These are phyloP conservation scores for Alternaria arbusti DNA, from an alignment of 2,329 filamentous ascomycete species.

Conservation along the genomic window DNA sequence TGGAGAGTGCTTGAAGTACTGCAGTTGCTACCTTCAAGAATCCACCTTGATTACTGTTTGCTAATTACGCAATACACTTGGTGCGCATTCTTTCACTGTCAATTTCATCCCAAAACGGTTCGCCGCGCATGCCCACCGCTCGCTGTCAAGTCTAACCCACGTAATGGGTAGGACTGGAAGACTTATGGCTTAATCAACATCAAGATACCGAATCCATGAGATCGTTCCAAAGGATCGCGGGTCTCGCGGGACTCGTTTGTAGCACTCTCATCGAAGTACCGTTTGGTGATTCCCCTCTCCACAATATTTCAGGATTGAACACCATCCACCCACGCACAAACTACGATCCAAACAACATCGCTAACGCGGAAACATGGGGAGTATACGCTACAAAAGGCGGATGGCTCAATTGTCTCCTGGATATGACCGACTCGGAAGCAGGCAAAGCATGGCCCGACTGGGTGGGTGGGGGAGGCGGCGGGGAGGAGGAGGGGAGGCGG, in stretches of 20 bases:
- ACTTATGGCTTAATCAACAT: neutral
- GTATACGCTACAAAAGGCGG: too few relatives aligned
- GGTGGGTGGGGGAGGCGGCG: too few relatives aligned
- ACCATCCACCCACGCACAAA: neutral
- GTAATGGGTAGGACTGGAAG: neutral
- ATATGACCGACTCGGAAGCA: too few relatives aligned
- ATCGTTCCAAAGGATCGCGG: neutral
- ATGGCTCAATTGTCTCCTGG: too few relatives aligned
- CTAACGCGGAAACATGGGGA: too few relatives aligned
- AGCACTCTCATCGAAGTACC: neutral
- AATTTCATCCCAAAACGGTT: neutral
- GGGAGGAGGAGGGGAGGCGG: too few relatives aligned
- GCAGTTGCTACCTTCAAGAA: rapidly evolving
- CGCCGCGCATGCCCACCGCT: neutral
- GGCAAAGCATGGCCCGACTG: too few relatives aligned
- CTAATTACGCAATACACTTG: neutral
- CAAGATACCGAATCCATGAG: neutral
- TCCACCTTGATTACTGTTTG: neutral
- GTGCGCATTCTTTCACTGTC: neutral
- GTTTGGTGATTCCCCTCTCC: neutral
- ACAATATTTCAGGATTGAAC: neutral
- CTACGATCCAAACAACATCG: too few relatives aligned
- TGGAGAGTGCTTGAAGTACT: neutral
- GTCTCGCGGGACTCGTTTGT: neutral
- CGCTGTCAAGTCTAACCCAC: neutral